Conservation (phyloP, 305 asterid genomes). For the Vinca major region DNA sequence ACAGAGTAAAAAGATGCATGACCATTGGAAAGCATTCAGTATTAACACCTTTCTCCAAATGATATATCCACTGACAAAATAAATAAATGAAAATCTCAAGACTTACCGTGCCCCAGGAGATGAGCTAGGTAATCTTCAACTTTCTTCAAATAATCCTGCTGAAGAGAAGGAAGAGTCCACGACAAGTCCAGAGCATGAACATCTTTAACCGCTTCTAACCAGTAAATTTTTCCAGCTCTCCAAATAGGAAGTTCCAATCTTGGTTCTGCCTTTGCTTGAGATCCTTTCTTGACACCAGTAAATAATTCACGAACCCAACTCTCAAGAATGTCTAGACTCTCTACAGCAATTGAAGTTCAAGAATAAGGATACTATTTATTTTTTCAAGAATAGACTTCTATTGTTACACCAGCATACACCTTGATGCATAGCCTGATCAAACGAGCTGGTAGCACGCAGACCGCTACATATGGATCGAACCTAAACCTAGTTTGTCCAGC, state of each 20-base stretch:
- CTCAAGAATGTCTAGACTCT: constrained; percentile 76
- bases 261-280: constrained; percentile 36
- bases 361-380: constrained; percentile 9
- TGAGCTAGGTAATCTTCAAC: constrained; percentile 93
- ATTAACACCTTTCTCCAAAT: background rate
- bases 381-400: background rate
- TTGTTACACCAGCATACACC: background rate
- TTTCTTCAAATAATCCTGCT: constrained; percentile 71
- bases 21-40: background rate
- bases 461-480: too few species aligned
- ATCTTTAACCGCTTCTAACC: constrained; percentile 91
- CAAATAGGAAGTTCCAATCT: constrained; percentile 57
- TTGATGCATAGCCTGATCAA: too few species aligned
- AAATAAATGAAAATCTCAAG: background rate
- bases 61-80: background rate
- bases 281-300: constrained; percentile 61
- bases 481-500: too few species aligned
- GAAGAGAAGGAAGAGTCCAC: constrained; percentile 88
- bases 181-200: constrained; percentile 81
- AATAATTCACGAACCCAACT: constrained; percentile 83
- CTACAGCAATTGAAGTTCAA: constrained; percentile 43
- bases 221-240: constrained; percentile 71
- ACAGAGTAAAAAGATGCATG: background rate
- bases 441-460: too few species aligned
- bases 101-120: constrained; percentile 90